Evolutionary conservation across 495 filamentous ascomycete species (phyloP), one percentile per base, ranked within the genome.

Genomic region (Pseudevernia furfuracea): DNA sequence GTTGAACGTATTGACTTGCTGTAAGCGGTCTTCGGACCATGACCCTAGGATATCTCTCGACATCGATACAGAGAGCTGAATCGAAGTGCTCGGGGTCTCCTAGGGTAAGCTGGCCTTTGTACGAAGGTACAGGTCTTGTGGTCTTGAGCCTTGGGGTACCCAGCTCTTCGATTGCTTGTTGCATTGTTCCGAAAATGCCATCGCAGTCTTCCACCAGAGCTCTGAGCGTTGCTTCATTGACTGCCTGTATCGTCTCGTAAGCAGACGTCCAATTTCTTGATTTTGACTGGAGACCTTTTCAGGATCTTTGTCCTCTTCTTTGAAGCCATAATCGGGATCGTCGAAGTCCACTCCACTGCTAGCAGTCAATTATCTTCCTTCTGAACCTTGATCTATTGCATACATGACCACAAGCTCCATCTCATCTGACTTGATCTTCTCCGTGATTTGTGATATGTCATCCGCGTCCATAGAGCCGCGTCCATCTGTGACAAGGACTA

Each of bases 291-390:
- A 38, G 68, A 86, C 83, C 80, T 97, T 97, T 62, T 72, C 65
- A 4, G 69, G 63, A 58, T 84, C 78, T 74, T 99, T 99, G 68
- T 89, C 85, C 74, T 99, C 93, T 78, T 99, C 93, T 73, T 93
- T 95, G 70, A 90, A 88, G 36, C 92, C 92, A 70, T 85, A 96
- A 38, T 96, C 92, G 6, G 85, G 71, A 76, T 97, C 95, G 68
- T 99, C 92, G 73, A 97, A 97, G 75, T 99, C 94, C 34, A 92
- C 82, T 10, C 94, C 94, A 60, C 91, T 96, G 66, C n/a, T 36
- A 17, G 53, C 53, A n/a, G 61, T 81, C 72, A 81, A 73, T 58
- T 44, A 17, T 30, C 60, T 38, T 21, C 8, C n/a, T 30, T 12
- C 37, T 44, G 12, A 17, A 36, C 14, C 32, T 6, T 1, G 21